Conservation (phyloP, 129 eudicot genomes). For the Saussurea involucrata region DNA sequence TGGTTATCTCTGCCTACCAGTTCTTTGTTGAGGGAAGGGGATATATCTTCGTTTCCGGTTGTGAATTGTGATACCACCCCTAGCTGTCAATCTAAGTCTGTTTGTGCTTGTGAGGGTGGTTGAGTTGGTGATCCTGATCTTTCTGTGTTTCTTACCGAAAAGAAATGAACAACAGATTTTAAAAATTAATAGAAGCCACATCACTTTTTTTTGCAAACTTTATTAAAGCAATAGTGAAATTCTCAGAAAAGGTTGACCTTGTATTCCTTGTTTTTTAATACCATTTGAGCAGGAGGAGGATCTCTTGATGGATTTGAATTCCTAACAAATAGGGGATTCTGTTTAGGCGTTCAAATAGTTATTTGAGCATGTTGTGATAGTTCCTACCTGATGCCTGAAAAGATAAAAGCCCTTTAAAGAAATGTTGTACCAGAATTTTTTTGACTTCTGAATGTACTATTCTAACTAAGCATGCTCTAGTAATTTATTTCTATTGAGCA, state of each 20-base stretch:
- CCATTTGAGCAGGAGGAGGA: background rate
- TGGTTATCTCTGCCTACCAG: background rate
- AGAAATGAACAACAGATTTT: background rate
- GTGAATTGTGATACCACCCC: background rate
- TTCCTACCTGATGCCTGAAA: background rate
- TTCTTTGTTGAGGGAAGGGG: background rate
- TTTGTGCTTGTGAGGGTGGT: background rate
- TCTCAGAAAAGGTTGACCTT: background rate
- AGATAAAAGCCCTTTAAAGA: background rate
- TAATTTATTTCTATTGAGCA: slow-evolving; percentile 1
- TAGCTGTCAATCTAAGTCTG: background rate
- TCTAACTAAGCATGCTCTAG: background rate
- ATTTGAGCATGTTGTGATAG: background rate
- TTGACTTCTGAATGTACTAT: background rate
- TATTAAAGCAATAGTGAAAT: background rate
- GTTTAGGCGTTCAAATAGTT: background rate
- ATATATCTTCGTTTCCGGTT: background rate
- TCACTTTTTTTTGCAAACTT: background rate
- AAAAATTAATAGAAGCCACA: background rate
- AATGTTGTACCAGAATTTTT: background rate
- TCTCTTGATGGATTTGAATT: background rate
- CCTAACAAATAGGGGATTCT: background rate
- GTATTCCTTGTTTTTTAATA: background rate
- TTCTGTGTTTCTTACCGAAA: background rate
- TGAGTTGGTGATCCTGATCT: background rate